These are phyloP conservation scores for Rhodamnia rubescens DNA, from an alignment of 345 rosid genomes.

Conservation along the genomic window DNA sequence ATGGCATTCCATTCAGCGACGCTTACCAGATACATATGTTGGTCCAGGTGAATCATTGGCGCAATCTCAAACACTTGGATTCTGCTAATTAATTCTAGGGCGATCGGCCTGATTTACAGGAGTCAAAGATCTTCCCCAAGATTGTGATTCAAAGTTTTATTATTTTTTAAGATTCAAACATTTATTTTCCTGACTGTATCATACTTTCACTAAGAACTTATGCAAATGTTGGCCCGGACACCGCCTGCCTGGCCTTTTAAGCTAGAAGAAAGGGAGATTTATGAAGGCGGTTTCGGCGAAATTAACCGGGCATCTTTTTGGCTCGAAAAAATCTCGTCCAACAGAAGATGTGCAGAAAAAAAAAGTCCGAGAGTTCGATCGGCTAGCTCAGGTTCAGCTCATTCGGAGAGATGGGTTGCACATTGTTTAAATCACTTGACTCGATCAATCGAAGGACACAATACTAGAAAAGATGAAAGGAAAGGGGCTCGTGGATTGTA, in stretches of 20 bases:
- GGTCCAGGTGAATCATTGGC: background rate
- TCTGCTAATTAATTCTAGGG: background rate
- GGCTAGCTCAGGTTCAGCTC: background rate
- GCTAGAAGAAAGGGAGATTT: background rate
- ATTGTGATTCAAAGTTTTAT: background rate
- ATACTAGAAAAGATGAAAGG: background rate
- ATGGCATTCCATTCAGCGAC: constrained; percentile 7
- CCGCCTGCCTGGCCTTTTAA: background rate
- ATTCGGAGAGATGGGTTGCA: background rate
- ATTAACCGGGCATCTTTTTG: background rate
- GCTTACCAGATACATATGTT: constrained; percentile 9
- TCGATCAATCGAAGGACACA: background rate
- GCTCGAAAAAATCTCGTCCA: background rate
- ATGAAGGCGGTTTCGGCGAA: background rate
- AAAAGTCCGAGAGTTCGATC: background rate
- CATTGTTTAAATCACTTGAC: background rate
- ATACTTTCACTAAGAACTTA: background rate
- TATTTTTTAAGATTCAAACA: background rate
- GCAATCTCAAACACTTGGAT: background rate
- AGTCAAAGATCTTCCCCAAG: background rate
- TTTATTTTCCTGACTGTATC: background rate
- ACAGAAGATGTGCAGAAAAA: background rate
- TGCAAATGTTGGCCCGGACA: background rate
- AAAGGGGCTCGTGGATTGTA: background rate
- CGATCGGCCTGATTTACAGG: background rate